Conservation (phyloP, 768 basidiomycete genomes). For the Serendipita indica region DNA sequence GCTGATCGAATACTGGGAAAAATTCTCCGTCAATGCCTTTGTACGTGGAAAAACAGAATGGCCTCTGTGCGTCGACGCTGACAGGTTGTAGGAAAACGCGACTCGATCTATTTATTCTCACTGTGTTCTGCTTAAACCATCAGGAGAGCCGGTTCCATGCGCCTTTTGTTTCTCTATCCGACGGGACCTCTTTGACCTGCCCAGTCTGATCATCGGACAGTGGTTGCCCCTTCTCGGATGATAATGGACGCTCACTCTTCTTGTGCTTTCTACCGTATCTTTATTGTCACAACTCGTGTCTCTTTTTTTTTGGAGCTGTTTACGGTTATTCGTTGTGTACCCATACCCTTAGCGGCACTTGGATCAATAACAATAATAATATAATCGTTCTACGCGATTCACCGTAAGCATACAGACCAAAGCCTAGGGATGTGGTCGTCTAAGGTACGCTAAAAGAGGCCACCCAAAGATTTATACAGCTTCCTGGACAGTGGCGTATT, state of each 20-base stretch:
- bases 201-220: slow-evolving; percentile 81
- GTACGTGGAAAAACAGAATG: neutral
- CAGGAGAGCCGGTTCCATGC: slow-evolving; percentile 70
- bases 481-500: slow-evolving; percentile 71
- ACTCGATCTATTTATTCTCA: slow-evolving; percentile 91
- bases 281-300: neutral
- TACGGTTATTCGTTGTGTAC: neutral
- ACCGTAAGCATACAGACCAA: neutral
- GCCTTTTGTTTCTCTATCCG: slow-evolving; percentile 95
- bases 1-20: slow-evolving; percentile 92
- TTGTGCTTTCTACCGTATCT: too few relatives aligned
- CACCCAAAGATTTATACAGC: slow-evolving; percentile 29
- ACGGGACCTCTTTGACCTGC: slow-evolving; percentile 80
- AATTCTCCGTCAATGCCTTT: slow-evolving; percentile 91
- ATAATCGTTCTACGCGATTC: neutral
- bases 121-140: slow-evolving; percentile 75
- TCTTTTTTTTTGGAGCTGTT: neutral
- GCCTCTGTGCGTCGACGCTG: neutral
- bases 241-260: too few relatives aligned
- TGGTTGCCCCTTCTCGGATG: slow-evolving; percentile 51
- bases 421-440: neutral
- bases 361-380: neutral
- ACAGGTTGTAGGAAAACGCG: slow-evolving; percentile 50
- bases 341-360: neutral
- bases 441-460: neutral